Conservation (phyloP, 2,329 filamentous ascomycete species). For the Neocucurbitaria cava region DNA sequence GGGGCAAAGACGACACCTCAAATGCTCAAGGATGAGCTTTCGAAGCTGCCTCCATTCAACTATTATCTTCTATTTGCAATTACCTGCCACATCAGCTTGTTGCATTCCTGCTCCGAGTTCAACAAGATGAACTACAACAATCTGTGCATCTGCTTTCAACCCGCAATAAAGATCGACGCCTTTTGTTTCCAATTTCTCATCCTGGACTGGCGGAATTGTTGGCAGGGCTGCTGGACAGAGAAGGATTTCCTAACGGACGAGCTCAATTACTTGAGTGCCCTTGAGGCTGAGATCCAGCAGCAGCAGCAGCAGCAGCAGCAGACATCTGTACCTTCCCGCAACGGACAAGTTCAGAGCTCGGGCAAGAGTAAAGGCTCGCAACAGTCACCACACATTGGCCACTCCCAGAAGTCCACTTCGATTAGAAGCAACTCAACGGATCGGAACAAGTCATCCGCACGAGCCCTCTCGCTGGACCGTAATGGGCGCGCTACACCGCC, state of each 20-base stretch:
- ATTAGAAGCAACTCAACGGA: slow-evolving; percentile 42
- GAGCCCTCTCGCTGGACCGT: slow-evolving; percentile 41
- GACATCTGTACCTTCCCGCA: slow-evolving; percentile 30
- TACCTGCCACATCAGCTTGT: slow-evolving; percentile 90
- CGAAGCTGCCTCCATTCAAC: slow-evolving; percentile 93
- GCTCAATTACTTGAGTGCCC: slow-evolving; percentile 36
- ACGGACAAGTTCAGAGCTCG: slow-evolving; percentile 32
- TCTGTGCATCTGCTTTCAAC: slow-evolving; percentile 95
- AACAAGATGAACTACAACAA: slow-evolving; percentile 99
- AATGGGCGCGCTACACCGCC: slow-evolving; percentile 43
- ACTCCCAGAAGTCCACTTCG: slow-evolving; percentile 34
- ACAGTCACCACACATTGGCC: slow-evolving; percentile 29
- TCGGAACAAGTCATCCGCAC: slow-evolving; percentile 33
- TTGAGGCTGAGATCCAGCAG: slow-evolving; percentile 20
- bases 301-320: slow-evolving; percentile 16
- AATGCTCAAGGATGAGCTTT: slow-evolving; percentile 87
- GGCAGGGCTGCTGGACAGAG: slow-evolving; percentile 95
- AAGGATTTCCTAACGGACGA: slow-evolving; percentile 64
- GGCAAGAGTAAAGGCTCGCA: slow-evolving; percentile 38
- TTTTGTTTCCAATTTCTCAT: slow-evolving; percentile 96
- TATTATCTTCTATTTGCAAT: slow-evolving; percentile 98
- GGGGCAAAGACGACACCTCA: slow-evolving; percentile 83
- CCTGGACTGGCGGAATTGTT: slow-evolving; percentile 94
- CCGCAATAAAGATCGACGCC: slow-evolving; percentile 93
- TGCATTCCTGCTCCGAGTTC: slow-evolving; percentile 89